A percentile compares a stretch with the other conserved stretches of the same genome.
Conservation (phyloP, 75 land plant genomes). For the Pinus taeda region DNA sequence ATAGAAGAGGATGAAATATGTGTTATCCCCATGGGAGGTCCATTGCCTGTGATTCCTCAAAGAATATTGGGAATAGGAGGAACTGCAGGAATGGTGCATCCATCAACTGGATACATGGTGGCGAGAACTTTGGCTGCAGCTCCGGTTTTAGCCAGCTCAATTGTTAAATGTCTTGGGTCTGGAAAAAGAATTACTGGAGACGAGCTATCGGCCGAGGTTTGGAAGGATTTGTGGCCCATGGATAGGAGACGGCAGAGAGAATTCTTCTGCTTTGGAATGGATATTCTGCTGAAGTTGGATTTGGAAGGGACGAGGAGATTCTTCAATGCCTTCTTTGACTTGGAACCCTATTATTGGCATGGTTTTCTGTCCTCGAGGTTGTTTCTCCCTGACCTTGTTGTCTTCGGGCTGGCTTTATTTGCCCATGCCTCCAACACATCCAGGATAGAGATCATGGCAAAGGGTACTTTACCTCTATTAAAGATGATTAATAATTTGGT, state of each 20-base stretch:
- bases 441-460: constrained; percentile 79
- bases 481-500: constrained; percentile 66
- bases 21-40: constrained; percentile 98
- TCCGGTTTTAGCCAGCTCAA: constrained; percentile 60
- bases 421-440: constrained; percentile 67
- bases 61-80: constrained; percentile 86
- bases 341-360: constrained; percentile 93
- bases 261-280: constrained; percentile 99
- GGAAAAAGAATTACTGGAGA: constrained; percentile 20
- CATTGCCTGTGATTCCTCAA: constrained; percentile 90
- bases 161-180: constrained; percentile 56
- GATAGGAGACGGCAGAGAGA: constrained; percentile 88
- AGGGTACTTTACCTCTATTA: constrained; percentile 68
- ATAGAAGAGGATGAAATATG: constrained; percentile 96
- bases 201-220: constrained; percentile 70
- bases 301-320: constrained; percentile 84
- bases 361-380: constrained; percentile 94
- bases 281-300: constrained; percentile 90
- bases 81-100: constrained; percentile 89
- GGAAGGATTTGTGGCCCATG: constrained; percentile 95
- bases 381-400: constrained; percentile 70
- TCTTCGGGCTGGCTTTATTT: constrained; percentile 74
- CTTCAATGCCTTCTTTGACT: constrained; percentile 90
- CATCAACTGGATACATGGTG: constrained; percentile 93
- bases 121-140: constrained; percentile 82